Base-by-base conservation (phyloP, 768 basidiomycete species). In the Macrolepiota fuliginosa region DNA sequence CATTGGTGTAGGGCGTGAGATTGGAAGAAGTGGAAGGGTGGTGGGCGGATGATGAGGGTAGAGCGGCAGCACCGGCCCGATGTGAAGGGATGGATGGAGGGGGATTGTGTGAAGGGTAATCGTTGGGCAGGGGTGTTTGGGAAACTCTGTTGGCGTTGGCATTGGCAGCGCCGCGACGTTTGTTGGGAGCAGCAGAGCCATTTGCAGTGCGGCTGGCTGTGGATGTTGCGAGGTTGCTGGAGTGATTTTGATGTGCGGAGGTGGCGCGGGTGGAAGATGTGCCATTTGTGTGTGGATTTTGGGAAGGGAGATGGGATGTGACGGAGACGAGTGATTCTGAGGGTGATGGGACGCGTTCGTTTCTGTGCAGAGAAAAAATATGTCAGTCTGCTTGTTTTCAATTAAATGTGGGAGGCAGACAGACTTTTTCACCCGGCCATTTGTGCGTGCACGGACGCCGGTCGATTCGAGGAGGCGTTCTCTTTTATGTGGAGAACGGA, bases 301-400 rank as follows among this genome's bases (percentile, higher is more conserved):
- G 76, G 25, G 74, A 70, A 24, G 78, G 82, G 56, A 83, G 72
- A 66, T 90, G 88, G 29, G 88, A 88, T n/a, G 83, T 84, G 69
- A 86, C 82, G 1, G 90, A 92, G 46, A 88, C 76, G 37, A 90
- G 68, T 9, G 90, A 92, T 67, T 91, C 90, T 12, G 89, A 80
- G 5, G 90, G 90, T 1, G 90, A 92, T 25, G 78, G 75, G 12
- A 80, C 81, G 54, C 89, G 86, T 67, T 91, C 89, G 29, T 72
- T 77, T 71, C 89, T 90, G 66, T 32, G 36, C 29, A 50, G 55
- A 40, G 56, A 46, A 24, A 24, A 42, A 29, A n/a, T 39, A 27
- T 56, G 63, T 40, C 45, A 9, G 58, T 29, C 40, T 39, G 36
- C 50, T 13, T 39, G 45, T 46, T 42, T 45, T 54, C 54, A 45